Conservation (phyloP, 2,329 filamentous ascomycete genomes). For the Neopestalotiopsis rosae region DNA sequence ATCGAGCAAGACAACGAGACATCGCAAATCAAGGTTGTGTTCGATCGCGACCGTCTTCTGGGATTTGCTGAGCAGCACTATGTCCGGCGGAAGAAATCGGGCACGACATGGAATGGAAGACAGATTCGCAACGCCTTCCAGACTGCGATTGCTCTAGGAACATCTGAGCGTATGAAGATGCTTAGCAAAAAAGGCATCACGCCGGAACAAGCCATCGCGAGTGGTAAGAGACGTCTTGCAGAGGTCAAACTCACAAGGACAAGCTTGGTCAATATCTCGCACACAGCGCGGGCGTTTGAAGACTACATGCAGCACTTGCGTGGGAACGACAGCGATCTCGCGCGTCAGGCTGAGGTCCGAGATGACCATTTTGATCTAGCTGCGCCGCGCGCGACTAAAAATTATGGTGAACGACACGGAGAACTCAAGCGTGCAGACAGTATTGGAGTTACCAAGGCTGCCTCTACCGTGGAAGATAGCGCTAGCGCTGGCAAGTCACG, state of each 20-base stretch:
- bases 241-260: conserved; percentile 18
- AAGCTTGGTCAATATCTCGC: conserved; percentile 23
- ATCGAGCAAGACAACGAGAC: conserved; percentile 23
- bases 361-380: conserved; percentile 22
- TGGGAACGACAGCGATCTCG: conserved; percentile 17
- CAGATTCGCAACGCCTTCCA: conserved; percentile 35
- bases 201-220: conserved; percentile 16
- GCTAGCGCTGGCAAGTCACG: not conserved
- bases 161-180: conserved; percentile 20
- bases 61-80: conserved; percentile 23
- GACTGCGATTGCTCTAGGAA: conserved; percentile 28
- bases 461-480: no score
- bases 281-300: conserved; percentile 25
- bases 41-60: conserved; percentile 19
- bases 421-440: no score
- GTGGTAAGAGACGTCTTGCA: conserved; percentile 20
- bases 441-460: no score
- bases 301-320: conserved; percentile 17
- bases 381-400: no score
- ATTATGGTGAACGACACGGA: no score
- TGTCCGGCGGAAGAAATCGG: conserved; percentile 14
- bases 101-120: conserved; percentile 29
- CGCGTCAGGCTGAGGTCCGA: not conserved
- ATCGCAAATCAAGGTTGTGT: conserved; percentile 19
- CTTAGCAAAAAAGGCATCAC: conserved; percentile 18